A percentile compares a stretch with the other conserved stretches of the same genome.
Conservation (phyloP, 768 basidiomycete species). For the Termitomyces eurrhizus region DNA sequence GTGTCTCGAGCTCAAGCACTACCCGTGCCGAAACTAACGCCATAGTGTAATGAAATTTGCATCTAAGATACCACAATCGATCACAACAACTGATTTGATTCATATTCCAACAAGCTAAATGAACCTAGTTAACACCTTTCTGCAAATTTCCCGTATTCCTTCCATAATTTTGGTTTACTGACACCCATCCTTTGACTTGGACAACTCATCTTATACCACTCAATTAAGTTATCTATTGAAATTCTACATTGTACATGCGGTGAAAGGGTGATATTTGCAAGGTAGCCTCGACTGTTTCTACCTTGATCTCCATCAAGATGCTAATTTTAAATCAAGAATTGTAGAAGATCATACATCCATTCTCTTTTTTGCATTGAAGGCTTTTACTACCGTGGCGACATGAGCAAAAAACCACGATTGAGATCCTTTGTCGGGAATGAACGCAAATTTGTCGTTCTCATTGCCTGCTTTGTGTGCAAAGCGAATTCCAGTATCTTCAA, state of each 20-base stretch:
- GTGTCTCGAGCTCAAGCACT: slow-evolving; percentile 56
- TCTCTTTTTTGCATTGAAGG: slow-evolving; percentile 68
- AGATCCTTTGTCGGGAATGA: slow-evolving; percentile 70
- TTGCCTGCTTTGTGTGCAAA: slow-evolving; percentile 78
- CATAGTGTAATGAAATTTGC: slow-evolving; percentile 32
- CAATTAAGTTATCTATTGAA: slow-evolving; percentile 7
- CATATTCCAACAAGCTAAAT: neutral
- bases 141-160: neutral
- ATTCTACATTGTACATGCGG: slow-evolving; percentile 13
- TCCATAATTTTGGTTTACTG: slow-evolving; percentile 1
- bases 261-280: neutral
- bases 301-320: neutral
- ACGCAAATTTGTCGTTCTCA: slow-evolving; percentile 72
- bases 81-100: neutral
- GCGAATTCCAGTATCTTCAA: slow-evolving; percentile 88
- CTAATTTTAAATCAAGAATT: neutral
- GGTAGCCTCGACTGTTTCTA: neutral
- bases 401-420: slow-evolving; percentile 81
- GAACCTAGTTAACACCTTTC: neutral
- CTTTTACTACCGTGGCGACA: slow-evolving; percentile 71
- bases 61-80: slow-evolving; percentile 15
- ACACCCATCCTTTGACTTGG: neutral
- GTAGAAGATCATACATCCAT: slow-evolving; percentile 48
- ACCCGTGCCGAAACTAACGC: slow-evolving; percentile 31
- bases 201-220: neutral